Evolutionary conservation across 2,329 filamentous ascomycete species (phyloP), one percentile per base, ranked within the genome.

Genomic region (Gaeumannomyces sp.): DNA sequence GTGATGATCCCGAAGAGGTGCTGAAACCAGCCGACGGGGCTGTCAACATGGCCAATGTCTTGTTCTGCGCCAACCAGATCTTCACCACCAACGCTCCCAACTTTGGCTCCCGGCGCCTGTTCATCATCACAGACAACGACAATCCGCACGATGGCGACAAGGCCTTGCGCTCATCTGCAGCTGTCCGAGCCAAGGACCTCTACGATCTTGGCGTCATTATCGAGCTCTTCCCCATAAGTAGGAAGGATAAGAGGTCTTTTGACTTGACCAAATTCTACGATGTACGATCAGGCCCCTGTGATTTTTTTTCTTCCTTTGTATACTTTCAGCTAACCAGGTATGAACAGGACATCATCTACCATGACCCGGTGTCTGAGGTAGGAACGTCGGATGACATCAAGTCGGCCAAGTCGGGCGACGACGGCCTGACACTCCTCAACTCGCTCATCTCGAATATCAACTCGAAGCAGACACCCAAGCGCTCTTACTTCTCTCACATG

Each of bases 1-100:
- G 89, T 38, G 89, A 92, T 59, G 87, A 90, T 65, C 84, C 86
- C 0, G 81, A 87, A 3, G 83, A 88, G 11, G 78, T 97, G 4
- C 78, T 98, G 50, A 82, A 83, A 7, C 88, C 93, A 1, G 85
- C 91, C 0, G 78, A 84, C 4, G 62, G 62, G 13, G 33, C 65
- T 3, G 88, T 90, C 0, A 87, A 88, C 45, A 96, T 99, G 89
- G 87, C 91, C 13, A 96, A 93, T 71, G 84, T 99, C 2, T 82
- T 99, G 1, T 97, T 97, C 73, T 96, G 93, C 71, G 94, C 93
- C 53, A 98, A 98, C 69, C 93, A 97, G 73, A 91, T 98, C 63
- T 97, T 99, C 74, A 97, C 93, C 1, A 97, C 92, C 3, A 96
- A 91, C 74, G 93, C 95, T 0, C 88, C 95, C 25, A 98, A 97